phyloP scores from a whole-genome alignment of 495 filamentous ascomycete genomes.

The Aspergillus baeticus region DNA sequence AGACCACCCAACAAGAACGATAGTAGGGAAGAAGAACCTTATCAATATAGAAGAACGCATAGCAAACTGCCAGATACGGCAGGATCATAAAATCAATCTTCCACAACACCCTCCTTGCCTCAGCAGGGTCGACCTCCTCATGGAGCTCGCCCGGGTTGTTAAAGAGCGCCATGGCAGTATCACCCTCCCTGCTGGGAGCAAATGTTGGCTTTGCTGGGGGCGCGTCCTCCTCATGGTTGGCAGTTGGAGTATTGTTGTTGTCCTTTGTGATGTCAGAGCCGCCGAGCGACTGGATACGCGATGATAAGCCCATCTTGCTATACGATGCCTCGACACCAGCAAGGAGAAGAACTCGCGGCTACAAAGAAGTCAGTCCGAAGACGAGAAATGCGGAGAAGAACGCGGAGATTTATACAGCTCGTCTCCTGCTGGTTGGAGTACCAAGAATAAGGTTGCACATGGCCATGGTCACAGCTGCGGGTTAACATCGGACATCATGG shows the following conservation, averaged over 20 bases:
- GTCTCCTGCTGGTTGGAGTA: neutral
- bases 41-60: constrained; percentile 61
- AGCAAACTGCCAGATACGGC: constrained; percentile 54
- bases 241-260: constrained; percentile 19
- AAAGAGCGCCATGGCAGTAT: constrained; percentile 47
- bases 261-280: constrained; percentile 25
- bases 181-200: constrained; percentile 36
- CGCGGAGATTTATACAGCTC: neutral
- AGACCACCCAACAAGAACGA: neutral
- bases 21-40: constrained; percentile 35
- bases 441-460: neutral
- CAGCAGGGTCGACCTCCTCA: constrained; percentile 47
- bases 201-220: constrained; percentile 25
- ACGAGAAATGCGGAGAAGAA: neutral
- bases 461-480: neutral
- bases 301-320: constrained; percentile 4
- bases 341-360: no score
- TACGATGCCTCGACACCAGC: neutral
- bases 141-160: constrained; percentile 38
- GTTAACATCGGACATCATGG: neutral
- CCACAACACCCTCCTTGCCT: constrained; percentile 48
- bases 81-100: constrained; percentile 56
- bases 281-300: constrained; percentile 12
- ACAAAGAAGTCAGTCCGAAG: no score
- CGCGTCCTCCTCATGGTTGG: constrained; percentile 28